phyloP scores from a whole-genome alignment of 1,284 basidiomycete species.

The Malassezia caprae region DNA sequence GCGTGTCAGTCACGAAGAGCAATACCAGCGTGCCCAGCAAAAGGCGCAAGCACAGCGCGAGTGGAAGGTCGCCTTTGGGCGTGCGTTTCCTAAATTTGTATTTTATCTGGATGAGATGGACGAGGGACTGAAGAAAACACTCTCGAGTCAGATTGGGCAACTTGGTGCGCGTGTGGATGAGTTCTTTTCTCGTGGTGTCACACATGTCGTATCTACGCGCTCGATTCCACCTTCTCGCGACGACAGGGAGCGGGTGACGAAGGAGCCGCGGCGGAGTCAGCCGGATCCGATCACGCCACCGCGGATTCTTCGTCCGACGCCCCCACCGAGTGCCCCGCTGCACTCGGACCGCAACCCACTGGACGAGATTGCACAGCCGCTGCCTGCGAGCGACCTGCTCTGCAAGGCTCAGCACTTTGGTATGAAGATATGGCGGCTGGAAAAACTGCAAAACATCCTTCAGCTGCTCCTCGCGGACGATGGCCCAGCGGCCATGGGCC shows the following conservation, averaged over 20 bases:
- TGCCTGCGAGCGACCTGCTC: conserved; percentile 56
- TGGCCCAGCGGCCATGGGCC: neutral
- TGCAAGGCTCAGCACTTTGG: conserved; percentile 65
- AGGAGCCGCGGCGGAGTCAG: neutral
- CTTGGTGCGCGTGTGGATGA: conserved; percentile 41
- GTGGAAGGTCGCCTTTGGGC: conserved; percentile 28
- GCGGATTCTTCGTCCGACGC: conserved; percentile 1
- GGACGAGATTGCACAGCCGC: conserved; percentile 31
- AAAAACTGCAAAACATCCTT: conserved; percentile 30
- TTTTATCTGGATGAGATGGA: conserved; percentile 45
- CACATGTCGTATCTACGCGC: conserved; percentile 42
- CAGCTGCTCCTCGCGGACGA: conserved; percentile 21
- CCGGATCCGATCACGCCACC: conserved; percentile 1
- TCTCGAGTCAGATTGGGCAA: conserved; percentile 25
- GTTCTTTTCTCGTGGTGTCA: conserved; percentile 43
- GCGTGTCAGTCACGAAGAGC: conserved; percentile 29
- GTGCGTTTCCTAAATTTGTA: conserved; percentile 40
- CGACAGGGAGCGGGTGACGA: conserved; percentile 5
- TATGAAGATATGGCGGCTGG: conserved; percentile 78
- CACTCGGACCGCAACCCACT: conserved; percentile 45
- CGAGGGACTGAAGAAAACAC: conserved; percentile 17
- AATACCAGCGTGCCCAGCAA: conserved; percentile 24
- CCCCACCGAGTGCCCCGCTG: conserved; percentile 20
- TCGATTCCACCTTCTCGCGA: conserved; percentile 17
- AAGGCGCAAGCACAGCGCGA: conserved; percentile 25